Conservation (phyloP, 2,329 filamentous ascomycete species). For the Fusarium cyanostomum region DNA sequence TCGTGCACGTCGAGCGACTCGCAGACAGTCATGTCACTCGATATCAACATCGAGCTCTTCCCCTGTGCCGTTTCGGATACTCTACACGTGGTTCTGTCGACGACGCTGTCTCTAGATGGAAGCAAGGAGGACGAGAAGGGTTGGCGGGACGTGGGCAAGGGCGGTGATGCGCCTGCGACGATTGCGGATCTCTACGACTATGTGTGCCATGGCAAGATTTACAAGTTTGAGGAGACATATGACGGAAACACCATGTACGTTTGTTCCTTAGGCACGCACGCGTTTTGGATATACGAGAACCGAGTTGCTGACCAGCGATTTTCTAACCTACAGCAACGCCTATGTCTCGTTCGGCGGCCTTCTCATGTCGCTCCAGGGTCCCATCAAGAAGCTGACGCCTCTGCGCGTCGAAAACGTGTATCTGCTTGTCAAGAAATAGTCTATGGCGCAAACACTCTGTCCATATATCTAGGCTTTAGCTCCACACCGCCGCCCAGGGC, state of each 20-base stretch:
- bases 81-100: conserved; percentile 83
- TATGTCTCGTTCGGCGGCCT: conserved; percentile 95
- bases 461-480: conserved; percentile 23
- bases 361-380: conserved; percentile 89
- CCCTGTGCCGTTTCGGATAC: conserved; percentile 78
- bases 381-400: conserved; percentile 93
- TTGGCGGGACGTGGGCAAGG: conserved; percentile 79
- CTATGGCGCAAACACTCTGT: conserved; percentile 12
- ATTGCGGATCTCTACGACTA: conserved; percentile 86
- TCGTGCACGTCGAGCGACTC: conserved; percentile 79
- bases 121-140: conserved; percentile 78
- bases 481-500: conserved; percentile 7
- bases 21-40: conserved; percentile 80
- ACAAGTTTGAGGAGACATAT: conserved; percentile 83
- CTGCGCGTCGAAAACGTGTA: conserved; percentile 94
- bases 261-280: neutral
- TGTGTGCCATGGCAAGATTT: conserved; percentile 88
- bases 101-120: conserved; percentile 87
- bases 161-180: conserved; percentile 63
- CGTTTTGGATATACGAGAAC: neutral
- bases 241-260: conserved; percentile 83
- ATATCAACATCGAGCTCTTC: conserved; percentile 95
- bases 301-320: conserved; percentile 20
- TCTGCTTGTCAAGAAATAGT: conserved; percentile 88
- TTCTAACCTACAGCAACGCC: conserved; percentile 72